Base-by-base conservation (phyloP, 805 yeast species). In the Ascoidea rubescens region DNA sequence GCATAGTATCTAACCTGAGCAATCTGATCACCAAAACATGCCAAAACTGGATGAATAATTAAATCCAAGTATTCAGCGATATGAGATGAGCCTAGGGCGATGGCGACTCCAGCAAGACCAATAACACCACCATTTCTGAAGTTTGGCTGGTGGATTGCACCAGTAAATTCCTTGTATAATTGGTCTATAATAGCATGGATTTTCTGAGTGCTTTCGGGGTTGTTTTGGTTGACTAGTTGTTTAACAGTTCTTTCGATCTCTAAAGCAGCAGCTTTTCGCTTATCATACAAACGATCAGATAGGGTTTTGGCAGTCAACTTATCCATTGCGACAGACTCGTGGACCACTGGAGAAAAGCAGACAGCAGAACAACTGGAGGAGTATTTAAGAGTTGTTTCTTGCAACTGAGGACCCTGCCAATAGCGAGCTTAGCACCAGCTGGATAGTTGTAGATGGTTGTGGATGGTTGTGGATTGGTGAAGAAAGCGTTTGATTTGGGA, bases 1-100 rank as follows among this genome's bases (percentile, higher is more conserved):
- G 99, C 97, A 65, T 89, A 93, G 62, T 93, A 93, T 52, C 99
- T 74, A 6, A 93, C 99, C 58, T 95, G 79, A n/a, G 96, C 91
- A 64, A 93, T 96, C 55, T 93, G 96, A 62, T 93, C 99, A 50
- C 95, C 91, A 65, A 93, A 93, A 54, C 97, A 91, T 0, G 96
- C 91, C 59, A 93, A 71, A 12, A 93, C 96, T 0, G 99, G 97
- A 55, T 87, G 93, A 56, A 93, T 79, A 53, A 93, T 89, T 51
- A 81, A 86, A 54, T 87, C 93, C 49, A 93, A 67, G 60, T 87
- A 91, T 53, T 71, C 71, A 0, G 96, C 93, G 43, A 93, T 87
- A 49, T 90, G 91, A 58, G 79, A 79, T 46, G 73, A 75, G 1
- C 98, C 97, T 33, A 93, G 68, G 0, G 98, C 98, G 52, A 93